phyloP scores from a whole-genome alignment of 2,329 filamentous ascomycete genomes.

The Trichoderma polysporum region DNA sequence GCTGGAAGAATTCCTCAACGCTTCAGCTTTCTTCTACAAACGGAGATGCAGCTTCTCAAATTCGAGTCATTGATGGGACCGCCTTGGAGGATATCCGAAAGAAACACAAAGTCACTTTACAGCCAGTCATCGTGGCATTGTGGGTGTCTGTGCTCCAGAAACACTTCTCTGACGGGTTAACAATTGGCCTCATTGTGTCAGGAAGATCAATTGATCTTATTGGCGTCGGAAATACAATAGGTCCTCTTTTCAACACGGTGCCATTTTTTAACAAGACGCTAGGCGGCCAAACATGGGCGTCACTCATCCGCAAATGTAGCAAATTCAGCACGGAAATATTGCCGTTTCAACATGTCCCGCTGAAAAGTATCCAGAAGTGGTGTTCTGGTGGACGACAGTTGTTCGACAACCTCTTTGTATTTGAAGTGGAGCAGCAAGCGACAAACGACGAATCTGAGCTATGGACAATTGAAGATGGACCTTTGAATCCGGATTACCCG shows the following conservation, averaged over 20 bases:
- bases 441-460: slow-evolving; percentile 35
- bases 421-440: slow-evolving; percentile 55
- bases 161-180: slow-evolving; percentile 46
- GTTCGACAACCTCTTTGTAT: slow-evolving; percentile 83
- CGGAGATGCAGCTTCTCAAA: slow-evolving; percentile 17
- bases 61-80: slow-evolving; percentile 37
- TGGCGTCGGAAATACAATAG: slow-evolving; percentile 65
- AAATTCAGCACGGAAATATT: slow-evolving; percentile 66
- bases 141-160: slow-evolving; percentile 66
- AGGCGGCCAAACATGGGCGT: slow-evolving; percentile 53
- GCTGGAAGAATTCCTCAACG: slow-evolving; percentile 28
- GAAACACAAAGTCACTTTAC: slow-evolving; percentile 69
- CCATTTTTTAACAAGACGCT: slow-evolving; percentile 60
- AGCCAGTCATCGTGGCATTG: slow-evolving; percentile 72
- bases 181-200: slow-evolving; percentile 74
- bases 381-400: slow-evolving; percentile 58
- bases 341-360: slow-evolving; percentile 68
- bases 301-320: slow-evolving; percentile 65
- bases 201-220: slow-evolving; percentile 71
- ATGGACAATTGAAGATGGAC: slow-evolving; percentile 56
- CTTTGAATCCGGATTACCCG: slow-evolving; percentile 64
- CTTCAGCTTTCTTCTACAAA: slow-evolving; percentile 17
- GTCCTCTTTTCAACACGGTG: slow-evolving; percentile 87
- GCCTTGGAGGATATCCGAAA: slow-evolving; percentile 54
- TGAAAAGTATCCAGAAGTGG: slow-evolving; percentile 82